Base-by-base conservation (phyloP, 2,329 filamentous ascomycete genomes). In the Pochonia chlamydosporia region DNA sequence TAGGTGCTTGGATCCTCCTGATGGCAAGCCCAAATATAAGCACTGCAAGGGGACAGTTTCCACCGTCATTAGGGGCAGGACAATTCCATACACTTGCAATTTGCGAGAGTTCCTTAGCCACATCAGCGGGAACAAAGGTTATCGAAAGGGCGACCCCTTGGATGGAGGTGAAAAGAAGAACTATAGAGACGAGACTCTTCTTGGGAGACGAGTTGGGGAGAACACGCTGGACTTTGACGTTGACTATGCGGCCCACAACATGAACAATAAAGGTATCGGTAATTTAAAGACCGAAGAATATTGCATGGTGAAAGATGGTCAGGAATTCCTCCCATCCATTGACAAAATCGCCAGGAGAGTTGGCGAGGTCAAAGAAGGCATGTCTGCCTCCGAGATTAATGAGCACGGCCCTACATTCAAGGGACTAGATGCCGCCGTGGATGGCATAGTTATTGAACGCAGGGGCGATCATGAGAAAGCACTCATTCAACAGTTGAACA, bases 41-140 rank as follows among this genome's bases (percentile, higher is more conserved):
- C 37, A 40, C 37, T 40, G 37, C 37, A 40, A 40, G 37, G 37
- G 37, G 24, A 40, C 37, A 40, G 37, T 40, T 40, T 23, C 37
- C 20, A 40, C 20, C 37, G 37, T 40, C 20, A 14, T 40, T 21
- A 40, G 24, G 18, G 37, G 37, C 37, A 40, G 4, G 20, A 40
- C 37, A 21, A 40, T 40, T 14, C 37, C 37, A 40, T 16, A 40
- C 37, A 40, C 37, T 21, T 40, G 37, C 37, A 40, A 14, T 21
- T 40, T 40, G 37, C 37, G 37, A 40, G 37, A 40, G 18, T 40
- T 40, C 24, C 37, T 40, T 21, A 40, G 37, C 37, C 37, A 40
- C 37, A 40, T 40, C 37, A 40, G 37, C 24, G 37, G 37, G 14
- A 40, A 40, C 20, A 40, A 21, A 23, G 37, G 37, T 40, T 23